phyloP scores from a whole-genome alignment of 1,139 yeast species.

The Protomyces inundatus region DNA sequence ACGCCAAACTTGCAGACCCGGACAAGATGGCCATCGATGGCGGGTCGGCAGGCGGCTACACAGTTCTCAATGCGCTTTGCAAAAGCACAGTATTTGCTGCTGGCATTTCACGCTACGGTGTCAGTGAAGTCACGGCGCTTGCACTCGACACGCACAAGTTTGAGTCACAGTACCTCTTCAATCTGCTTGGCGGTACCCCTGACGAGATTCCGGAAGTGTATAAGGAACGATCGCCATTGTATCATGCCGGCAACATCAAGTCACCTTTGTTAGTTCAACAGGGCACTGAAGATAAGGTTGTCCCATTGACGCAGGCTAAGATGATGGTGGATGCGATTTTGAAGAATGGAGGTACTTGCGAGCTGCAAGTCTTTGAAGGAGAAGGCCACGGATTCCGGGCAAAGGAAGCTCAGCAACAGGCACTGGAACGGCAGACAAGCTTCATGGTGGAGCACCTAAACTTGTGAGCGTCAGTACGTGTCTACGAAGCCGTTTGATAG shows the following conservation, averaged over 20 bases:
- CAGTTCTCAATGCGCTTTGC: constrained; percentile 11
- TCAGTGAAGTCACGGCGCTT: constrained; percentile 10
- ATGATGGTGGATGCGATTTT: constrained; percentile 15
- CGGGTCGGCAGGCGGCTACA: constrained; percentile 21
- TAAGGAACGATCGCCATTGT: constrained; percentile 12
- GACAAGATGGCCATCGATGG: constrained; percentile 17
- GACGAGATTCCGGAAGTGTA: constrained; percentile 14
- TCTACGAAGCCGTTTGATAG: no score
- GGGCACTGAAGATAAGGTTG: constrained; percentile 21
- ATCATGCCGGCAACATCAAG: constrained; percentile 11
- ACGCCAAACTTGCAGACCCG: background rate
- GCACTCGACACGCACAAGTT: constrained; percentile 24
- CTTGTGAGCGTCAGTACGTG: background rate
- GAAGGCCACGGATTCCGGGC: constrained; percentile 24
- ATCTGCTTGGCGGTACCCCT: constrained; percentile 22
- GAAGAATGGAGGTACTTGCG: constrained; percentile 10
- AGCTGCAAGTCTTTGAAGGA: constrained; percentile 13
- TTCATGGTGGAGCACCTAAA: constrained; percentile 12
- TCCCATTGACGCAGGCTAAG: constrained; percentile 18
- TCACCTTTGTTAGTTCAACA: constrained; percentile 16
- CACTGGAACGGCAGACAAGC: constrained; percentile 3
- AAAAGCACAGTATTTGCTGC: constrained; percentile 18
- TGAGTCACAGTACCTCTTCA: constrained; percentile 22
- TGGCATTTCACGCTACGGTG: constrained; percentile 9
- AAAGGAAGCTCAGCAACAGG: constrained; percentile 11